Percentiles rank a stretch among this genome's conserved stretches.
Evolutionary conservation across 2,329 filamentous ascomycete genomes (phyloP).

Genomic region (Diaporthe sp.): DNA sequence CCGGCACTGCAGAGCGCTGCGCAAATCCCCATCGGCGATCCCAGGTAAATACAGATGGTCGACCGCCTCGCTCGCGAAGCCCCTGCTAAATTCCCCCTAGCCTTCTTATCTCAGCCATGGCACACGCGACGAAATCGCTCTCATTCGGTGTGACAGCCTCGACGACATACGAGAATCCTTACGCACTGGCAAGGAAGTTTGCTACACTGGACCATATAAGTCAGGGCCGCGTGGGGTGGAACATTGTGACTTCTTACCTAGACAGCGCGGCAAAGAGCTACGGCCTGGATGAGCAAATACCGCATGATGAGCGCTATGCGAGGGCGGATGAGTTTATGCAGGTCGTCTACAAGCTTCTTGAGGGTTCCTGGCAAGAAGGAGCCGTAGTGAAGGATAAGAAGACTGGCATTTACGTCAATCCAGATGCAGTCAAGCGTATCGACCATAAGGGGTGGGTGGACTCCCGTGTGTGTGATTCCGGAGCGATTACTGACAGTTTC

Average conservation of each 20-base stretch:
- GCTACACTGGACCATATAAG: constrained; percentile 76
- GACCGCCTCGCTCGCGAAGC: neutral
- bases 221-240: constrained; percentile 69
- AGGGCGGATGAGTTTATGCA: constrained; percentile 72
- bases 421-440: constrained; percentile 3
- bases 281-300: constrained; percentile 51
- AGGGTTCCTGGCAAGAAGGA: constrained; percentile 19
- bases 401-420: constrained; percentile 10
- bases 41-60: constrained; percentile 57
- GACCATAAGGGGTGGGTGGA: constrained; percentile 10
- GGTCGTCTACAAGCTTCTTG: constrained; percentile 70
- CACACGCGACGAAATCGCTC: constrained; percentile 73
- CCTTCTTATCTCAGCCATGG: constrained; percentile 67
- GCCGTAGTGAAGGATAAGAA: constrained; percentile 11
- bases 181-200: constrained; percentile 73
- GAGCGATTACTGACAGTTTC: neutral
- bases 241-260: constrained; percentile 77
- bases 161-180: constrained; percentile 78
- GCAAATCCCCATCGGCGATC: constrained; percentile 79
- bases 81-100: neutral
- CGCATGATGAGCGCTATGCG: constrained; percentile 74
- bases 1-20: constrained; percentile 71
- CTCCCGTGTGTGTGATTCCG: fast-evolving
- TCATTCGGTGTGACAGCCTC: constrained; percentile 77
- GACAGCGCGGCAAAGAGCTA: constrained; percentile 77